A percentile compares a stretch with the other conserved stretches of the same genome.
Conservation (phyloP, 1,284 basidiomycete genomes). For the Austroboletus novae-zelandiae region DNA sequence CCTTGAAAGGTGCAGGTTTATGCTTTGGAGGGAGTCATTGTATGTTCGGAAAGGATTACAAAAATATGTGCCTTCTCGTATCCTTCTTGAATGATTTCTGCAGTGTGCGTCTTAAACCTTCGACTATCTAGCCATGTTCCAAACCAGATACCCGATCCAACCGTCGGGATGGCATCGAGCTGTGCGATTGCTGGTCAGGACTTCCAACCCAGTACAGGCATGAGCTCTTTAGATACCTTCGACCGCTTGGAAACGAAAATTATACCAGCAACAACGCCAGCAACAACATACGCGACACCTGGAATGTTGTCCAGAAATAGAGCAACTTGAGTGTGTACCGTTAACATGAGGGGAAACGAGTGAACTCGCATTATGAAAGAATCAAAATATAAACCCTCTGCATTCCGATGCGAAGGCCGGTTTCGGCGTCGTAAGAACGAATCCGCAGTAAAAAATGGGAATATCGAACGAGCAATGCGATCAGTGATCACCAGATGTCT, state of each 20-base stretch:
- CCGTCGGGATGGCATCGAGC: conserved; percentile 17
- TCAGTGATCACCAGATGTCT: no score
- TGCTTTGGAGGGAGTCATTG: not conserved
- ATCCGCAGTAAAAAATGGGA: no score
- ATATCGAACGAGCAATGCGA: no score
- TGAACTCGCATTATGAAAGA: no score
- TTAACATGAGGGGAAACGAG: no score
- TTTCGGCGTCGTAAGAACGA: no score
- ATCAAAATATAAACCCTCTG: no score
- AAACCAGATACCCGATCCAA: conserved; percentile 14
- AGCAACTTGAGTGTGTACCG: no score
- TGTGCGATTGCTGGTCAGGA: not conserved
- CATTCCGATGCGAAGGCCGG: no score
- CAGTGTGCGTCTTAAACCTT: conserved; percentile 3
- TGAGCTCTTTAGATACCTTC: not conserved
- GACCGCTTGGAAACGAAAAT: not conserved
- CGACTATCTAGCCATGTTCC: conserved; percentile 12
- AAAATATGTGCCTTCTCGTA: conserved; percentile 13
- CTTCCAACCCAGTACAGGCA: no score
- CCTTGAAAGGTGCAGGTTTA: conserved; percentile 38
- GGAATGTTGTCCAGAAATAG: not conserved
- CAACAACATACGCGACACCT: not conserved
- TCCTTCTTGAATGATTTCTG: conserved; percentile 16
- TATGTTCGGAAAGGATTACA: not conserved
- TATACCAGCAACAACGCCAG: not conserved